Conservation (phyloP, 495 filamentous ascomycete genomes). For the Barbatosphaeria neglecta region DNA sequence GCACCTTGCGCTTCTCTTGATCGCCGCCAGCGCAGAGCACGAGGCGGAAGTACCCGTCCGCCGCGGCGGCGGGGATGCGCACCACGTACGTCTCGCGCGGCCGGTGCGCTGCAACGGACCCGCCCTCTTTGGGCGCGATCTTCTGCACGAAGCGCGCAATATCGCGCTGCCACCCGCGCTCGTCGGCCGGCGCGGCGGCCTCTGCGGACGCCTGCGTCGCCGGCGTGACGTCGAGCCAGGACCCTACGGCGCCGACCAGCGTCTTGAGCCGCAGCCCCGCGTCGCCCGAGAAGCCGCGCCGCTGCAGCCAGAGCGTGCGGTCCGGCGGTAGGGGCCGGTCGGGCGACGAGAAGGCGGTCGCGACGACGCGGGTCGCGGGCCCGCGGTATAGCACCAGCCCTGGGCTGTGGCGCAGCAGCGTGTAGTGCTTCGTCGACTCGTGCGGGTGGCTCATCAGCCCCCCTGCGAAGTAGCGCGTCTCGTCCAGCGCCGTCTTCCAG, state of each 20-base stretch:
- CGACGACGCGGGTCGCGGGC: slow-evolving; percentile 45
- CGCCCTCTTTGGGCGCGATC: slow-evolving; percentile 30
- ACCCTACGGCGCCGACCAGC: slow-evolving; percentile 38
- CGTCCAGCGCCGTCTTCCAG: slow-evolving; percentile 37
- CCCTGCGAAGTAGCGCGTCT: slow-evolving; percentile 50
- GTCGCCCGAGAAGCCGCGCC: slow-evolving; percentile 55
- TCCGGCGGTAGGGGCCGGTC: slow-evolving; percentile 42
- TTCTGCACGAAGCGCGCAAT: slow-evolving; percentile 48
- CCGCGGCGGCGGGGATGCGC: slow-evolving; percentile 47
- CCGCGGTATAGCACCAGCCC: slow-evolving; percentile 54
- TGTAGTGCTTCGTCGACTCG: slow-evolving; percentile 54
- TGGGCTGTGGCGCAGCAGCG: slow-evolving; percentile 54
- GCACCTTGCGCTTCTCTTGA: slow-evolving; percentile 32
- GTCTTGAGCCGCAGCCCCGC: slow-evolving; percentile 56
- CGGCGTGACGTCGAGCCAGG: slow-evolving; percentile 58
- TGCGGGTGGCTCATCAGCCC: slow-evolving; percentile 50
- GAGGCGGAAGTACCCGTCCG: slow-evolving; percentile 57
- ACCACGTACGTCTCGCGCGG: slow-evolving; percentile 48
- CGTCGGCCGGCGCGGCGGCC: slow-evolving; percentile 37
- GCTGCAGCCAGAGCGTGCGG: slow-evolving; percentile 54
- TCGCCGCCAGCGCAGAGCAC: slow-evolving; percentile 42
- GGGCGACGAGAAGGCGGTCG: slow-evolving; percentile 45
- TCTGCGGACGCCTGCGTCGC: slow-evolving; percentile 27
- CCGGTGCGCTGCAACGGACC: slow-evolving; percentile 24
- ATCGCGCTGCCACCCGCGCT: slow-evolving; percentile 57